Percentiles rank a stretch among this genome's conserved stretches.
Conservation (phyloP, 768 basidiomycete species). For the Neoboletus subvelutipes region DNA sequence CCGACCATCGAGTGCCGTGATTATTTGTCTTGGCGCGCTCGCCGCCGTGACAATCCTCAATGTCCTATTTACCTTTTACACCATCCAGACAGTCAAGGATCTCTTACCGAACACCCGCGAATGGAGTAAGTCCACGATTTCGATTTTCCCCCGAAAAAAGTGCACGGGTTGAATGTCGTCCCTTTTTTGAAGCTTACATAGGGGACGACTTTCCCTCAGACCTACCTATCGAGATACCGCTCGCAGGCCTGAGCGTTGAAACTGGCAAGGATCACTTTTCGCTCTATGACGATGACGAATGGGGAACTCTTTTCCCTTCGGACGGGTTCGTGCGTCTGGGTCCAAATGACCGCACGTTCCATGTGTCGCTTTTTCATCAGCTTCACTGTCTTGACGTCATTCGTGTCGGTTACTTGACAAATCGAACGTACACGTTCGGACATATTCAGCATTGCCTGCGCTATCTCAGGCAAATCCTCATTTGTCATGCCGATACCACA, state of each 20-base stretch:
- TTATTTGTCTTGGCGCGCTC: constrained; percentile 21
- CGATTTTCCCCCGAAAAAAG: background rate
- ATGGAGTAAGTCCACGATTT: constrained; percentile 19
- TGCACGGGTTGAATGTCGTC: background rate
- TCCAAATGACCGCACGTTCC: constrained; percentile 33
- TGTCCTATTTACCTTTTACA: constrained; percentile 18
- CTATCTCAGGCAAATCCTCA: constrained; percentile 37
- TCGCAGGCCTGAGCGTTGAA: constrained; percentile 28
- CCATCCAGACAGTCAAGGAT: constrained; percentile 13
- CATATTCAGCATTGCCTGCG: constrained; percentile 41
- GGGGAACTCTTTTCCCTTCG: constrained; percentile 35
- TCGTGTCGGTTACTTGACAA: constrained; percentile 30
- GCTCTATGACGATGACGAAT: constrained; percentile 35
- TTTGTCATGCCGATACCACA: constrained; percentile 41
- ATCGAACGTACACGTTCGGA: constrained; percentile 20
- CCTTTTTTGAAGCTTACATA: constrained; percentile 19
- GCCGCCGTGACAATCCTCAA: constrained; percentile 24
- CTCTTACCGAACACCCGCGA: constrained; percentile 16
- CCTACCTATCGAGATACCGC: constrained; percentile 31
- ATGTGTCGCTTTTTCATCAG: constrained; percentile 45
- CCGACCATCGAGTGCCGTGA: background rate
- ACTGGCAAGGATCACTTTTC: constrained; percentile 28
- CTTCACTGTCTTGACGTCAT: constrained; percentile 46
- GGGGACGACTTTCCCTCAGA: constrained; percentile 34
- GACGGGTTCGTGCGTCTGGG: constrained; percentile 37